Conservation (phyloP, 2,329 filamentous ascomycete genomes). For the Scedosporium aurantiacum region DNA sequence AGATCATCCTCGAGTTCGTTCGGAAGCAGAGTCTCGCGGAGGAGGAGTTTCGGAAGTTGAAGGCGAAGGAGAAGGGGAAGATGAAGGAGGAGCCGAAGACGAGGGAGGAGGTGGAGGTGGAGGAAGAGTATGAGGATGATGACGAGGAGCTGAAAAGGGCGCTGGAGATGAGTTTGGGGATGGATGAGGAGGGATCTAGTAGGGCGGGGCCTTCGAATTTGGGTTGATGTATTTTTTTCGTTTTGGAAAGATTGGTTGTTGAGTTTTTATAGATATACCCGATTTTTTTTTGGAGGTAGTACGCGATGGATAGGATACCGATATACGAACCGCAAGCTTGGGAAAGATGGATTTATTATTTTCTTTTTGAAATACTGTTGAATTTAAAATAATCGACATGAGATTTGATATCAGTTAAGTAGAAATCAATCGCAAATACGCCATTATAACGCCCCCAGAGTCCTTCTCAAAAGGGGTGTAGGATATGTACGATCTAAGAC, state of each 20-base stretch:
- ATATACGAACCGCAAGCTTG: not conserved
- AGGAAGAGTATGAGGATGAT: not conserved
- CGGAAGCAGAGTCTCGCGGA: slow-evolving; percentile 67
- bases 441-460: not conserved
- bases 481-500: not conserved
- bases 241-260: not conserved
- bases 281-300: not conserved
- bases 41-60: slow-evolving; percentile 34
- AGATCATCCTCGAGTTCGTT: slow-evolving; percentile 64
- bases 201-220: not conserved
- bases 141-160: slow-evolving; percentile 5
- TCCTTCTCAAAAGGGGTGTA: not conserved
- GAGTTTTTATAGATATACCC: not conserved
- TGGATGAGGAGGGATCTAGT: not conserved
- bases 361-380: not conserved
- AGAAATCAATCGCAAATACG: not conserved
- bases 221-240: not conserved
- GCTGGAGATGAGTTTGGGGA: slow-evolving; percentile 4
- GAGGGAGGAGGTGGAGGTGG: not conserved
- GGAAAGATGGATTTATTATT: not conserved
- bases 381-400: not conserved
- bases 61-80: not conserved
- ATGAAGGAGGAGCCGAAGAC: not conserved
- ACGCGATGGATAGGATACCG: not conserved
- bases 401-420: not conserved